Base-by-base conservation (phyloP, 2,329 filamentous ascomycete genomes). In the Penicillium sp. region DNA sequence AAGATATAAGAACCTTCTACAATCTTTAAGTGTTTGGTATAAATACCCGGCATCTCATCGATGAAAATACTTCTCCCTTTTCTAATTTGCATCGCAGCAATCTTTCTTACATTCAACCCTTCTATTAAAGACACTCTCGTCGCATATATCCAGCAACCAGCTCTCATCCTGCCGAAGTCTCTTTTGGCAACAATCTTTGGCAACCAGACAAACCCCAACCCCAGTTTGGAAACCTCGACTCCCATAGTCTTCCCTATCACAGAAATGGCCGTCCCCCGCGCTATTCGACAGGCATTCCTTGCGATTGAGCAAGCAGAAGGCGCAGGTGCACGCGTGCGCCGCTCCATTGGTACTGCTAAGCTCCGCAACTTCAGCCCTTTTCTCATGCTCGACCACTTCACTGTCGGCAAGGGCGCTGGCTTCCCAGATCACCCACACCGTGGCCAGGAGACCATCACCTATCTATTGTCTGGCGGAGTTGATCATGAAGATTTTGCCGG, bases 321-420 rank as follows among this genome's bases (percentile, higher is more conserved):
- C 36, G 89, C 85, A 0, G 92, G 93, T 49, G 92, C 92, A 4
- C 80, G 84, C 54, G 92, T 97, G 12, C 83, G 92, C 55, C 84
- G 92, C 50, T 91, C 88, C 35, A 88, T 97, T 58, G 92, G 92
- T 59, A 95, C 89, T 1, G 80, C 87, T 4, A 80, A 87, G 58
- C 79, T 97, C 18, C 83, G 85, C 64, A 89, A 95, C 76, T 86
- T 97, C 70, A 88, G 85, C 12, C 93, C 92, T 0, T 96, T 97
- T 73, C 79, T 96, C 37, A 95, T 97, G 90, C 87, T 96, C 39
- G 92, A 97, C 67, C 88, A 96, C 75, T 96, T 96, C 75, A 81
- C 78, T 46, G 82, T 93, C 61, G 80, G 82, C 45, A 83, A 85
- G 1, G 89, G 88, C 50, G 87, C 90, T 9, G 91, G 91, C 0